Evolutionary conservation across 1,284 basidiomycete genomes (phyloP).

Genomic region (Agroathelia rolfsii): DNA sequence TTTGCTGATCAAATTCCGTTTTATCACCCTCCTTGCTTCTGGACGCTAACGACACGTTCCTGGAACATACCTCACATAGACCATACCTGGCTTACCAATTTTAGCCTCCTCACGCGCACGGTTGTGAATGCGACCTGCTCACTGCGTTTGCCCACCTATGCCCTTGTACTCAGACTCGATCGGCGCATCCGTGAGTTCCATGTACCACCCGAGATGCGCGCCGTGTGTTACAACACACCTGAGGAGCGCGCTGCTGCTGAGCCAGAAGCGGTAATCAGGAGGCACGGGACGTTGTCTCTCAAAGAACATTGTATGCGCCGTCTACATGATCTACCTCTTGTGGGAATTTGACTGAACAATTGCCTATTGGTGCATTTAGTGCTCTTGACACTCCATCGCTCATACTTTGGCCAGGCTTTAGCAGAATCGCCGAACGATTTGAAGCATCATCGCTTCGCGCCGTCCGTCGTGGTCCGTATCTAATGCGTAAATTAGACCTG

Average conservation of each 20-base stretch:
- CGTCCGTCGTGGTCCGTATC: constrained; percentile 61
- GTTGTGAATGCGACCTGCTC: too few relatives aligned
- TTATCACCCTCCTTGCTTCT: not conserved
- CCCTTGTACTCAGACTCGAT: constrained; percentile 36
- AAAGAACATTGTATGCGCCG: constrained; percentile 49
- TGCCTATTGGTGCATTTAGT: constrained; percentile 25
- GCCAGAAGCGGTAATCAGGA: constrained; percentile 26
- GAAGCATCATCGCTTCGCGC: constrained; percentile 49
- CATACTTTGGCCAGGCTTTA: constrained; percentile 57
- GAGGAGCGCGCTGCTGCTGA: constrained; percentile 13
- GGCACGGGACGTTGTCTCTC: constrained; percentile 35
- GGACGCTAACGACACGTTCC: not conserved
- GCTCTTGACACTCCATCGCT: constrained; percentile 55
- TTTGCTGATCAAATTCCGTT: too few relatives aligned
- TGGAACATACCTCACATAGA: constrained; percentile 23
- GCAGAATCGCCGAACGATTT: constrained; percentile 47
- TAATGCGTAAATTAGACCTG: too few relatives aligned
- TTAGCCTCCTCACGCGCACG: constrained; percentile 37
- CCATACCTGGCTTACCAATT: constrained; percentile 48
- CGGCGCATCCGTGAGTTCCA: constrained; percentile 43
- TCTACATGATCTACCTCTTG: too few relatives aligned
- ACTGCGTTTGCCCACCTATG: constrained; percentile 48
- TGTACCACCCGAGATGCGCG: constrained; percentile 37
- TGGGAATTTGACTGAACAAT: too few relatives aligned
- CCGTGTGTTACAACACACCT: constrained; percentile 19